A percentile compares a stretch with the other conserved stretches of the same genome.
Conservation (phyloP, 345 rosid species). For the Syzygium grande region DNA sequence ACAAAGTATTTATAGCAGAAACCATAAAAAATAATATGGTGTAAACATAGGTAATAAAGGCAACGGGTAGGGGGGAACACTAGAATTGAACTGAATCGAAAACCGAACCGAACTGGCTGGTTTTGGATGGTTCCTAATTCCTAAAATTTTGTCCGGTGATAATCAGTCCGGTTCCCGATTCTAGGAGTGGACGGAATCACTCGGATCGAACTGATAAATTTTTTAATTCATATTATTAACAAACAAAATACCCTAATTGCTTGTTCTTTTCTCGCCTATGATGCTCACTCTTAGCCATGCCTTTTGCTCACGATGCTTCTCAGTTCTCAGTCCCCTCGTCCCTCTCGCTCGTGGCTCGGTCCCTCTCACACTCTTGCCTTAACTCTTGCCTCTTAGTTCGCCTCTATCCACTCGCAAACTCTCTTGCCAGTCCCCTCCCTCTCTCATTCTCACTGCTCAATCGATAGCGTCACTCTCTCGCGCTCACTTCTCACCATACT, state of each 20-base stretch:
- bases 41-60: neutral
- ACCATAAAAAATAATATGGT: neutral
- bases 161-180: accelerated
- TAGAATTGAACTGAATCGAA: too few species aligned
- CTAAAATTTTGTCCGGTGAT: too few species aligned
- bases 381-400: neutral
- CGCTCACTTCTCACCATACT: neutral
- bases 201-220: neutral
- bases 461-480: neutral
- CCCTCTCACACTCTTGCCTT: neutral
- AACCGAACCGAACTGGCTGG: accelerated
- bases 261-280: too few species aligned
- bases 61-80: too few species aligned
- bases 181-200: accelerated
- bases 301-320: too few species aligned
- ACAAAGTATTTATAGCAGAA: neutral
- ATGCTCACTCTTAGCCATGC: too few species aligned
- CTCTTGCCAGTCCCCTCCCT: neutral
- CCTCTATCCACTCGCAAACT: neutral
- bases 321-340: too few species aligned
- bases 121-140: neutral
- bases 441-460: too few species aligned
- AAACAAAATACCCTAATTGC: too few species aligned
- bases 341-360: too few species aligned
- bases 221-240: too few species aligned